Evolutionary conservation across 352 stramenopile genomes (phyloP).

Genomic region (Globisporangium barbulae): DNA sequence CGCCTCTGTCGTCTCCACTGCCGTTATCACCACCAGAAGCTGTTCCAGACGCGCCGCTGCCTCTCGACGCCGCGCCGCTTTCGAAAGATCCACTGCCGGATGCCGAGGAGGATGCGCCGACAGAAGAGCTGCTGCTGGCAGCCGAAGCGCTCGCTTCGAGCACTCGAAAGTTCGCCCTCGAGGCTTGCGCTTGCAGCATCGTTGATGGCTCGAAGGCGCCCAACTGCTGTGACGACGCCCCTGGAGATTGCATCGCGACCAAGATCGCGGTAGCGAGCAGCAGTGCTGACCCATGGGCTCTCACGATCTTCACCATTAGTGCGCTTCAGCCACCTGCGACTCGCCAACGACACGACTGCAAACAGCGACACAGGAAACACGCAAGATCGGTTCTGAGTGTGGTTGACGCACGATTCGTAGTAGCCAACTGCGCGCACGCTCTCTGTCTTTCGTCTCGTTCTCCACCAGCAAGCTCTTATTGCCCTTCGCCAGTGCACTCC

Average conservation of each 20-base stretch:
- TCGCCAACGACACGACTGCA: not conserved
- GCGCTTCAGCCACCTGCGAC: not conserved
- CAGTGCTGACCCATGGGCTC: not conserved
- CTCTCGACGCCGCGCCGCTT: not conserved
- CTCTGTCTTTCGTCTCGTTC: not conserved
- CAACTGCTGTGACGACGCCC: not conserved
- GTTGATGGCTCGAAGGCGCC: not conserved
- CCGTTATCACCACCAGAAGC: not conserved
- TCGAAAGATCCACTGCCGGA: not conserved
- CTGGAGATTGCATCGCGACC: not conserved
- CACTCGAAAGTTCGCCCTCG: not conserved
- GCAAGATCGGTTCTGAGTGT: not conserved
- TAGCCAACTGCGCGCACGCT: not conserved
- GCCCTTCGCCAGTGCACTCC: not conserved
- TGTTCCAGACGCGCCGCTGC: not conserved
- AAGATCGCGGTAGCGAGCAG: not conserved
- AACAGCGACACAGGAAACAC: not conserved
- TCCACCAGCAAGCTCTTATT: too few relatives aligned
- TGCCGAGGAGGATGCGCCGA: too few relatives aligned
- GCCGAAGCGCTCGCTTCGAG: not conserved
- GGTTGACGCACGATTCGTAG: not conserved
- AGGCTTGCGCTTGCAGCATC: not conserved
- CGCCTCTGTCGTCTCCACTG: not conserved
- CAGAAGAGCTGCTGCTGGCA: not conserved
- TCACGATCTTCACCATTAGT: slow-evolving; percentile 1